phyloP scores from a whole-genome alignment of 163 green algal species.

The Smithsoniella earleae region DNA sequence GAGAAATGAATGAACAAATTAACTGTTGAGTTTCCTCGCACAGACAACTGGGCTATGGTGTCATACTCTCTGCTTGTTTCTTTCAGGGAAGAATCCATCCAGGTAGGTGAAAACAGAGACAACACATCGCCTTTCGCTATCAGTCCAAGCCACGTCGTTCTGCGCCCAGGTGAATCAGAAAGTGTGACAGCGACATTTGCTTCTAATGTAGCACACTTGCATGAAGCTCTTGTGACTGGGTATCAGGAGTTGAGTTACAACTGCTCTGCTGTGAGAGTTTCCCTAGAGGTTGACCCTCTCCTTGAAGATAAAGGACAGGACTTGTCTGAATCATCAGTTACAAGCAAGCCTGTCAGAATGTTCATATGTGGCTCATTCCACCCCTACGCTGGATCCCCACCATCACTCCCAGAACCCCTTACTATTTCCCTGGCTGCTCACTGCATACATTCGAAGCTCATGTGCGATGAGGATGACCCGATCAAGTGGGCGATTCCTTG shows the following conservation, averaged over 20 bases:
- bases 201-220: not conserved
- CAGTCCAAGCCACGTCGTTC: not conserved
- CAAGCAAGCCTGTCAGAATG: too few relatives aligned
- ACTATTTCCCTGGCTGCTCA: not conserved
- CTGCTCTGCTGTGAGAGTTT: too few relatives aligned
- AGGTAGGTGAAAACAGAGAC: too few relatives aligned
- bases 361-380: slow-evolving; percentile 3
- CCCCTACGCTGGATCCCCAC: not conserved
- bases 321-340: too few relatives aligned
- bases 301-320: too few relatives aligned
- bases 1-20: too few relatives aligned
- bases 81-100: too few relatives aligned
- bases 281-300: too few relatives aligned
- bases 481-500: not conserved
- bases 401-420: not conserved
- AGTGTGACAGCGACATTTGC: not conserved
- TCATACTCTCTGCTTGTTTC: too few relatives aligned
- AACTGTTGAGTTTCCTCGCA: too few relatives aligned
- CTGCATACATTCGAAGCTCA: not conserved
- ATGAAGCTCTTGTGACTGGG: not conserved
- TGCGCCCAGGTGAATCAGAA: not conserved
- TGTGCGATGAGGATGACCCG: not conserved
- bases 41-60: too few relatives aligned
- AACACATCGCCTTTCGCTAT: not conserved
- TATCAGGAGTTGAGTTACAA: not conserved